Base-by-base conservation (phyloP, 2,329 filamentous ascomycete genomes). In the Penicillium concentricum region DNA sequence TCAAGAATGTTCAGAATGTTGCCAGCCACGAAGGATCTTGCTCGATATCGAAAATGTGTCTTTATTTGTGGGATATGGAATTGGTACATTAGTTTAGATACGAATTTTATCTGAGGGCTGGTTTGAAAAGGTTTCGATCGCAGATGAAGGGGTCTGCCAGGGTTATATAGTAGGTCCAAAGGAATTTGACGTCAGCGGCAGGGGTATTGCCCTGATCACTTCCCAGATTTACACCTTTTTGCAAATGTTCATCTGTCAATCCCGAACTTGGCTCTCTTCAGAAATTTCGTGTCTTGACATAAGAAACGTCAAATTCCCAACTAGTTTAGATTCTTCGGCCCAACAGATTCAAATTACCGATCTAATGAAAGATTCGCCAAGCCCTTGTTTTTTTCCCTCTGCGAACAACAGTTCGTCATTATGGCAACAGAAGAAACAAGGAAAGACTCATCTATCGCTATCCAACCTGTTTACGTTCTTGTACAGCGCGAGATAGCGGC, bases 1-100 rank as follows among this genome's bases (percentile, higher is more conserved):
- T 41, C 22, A 57, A 49, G 62, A 64, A 64, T 64, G 62, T 47
- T 55, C 38, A 46, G 61, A 62, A 64, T 64, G 62, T 50, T 58
- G 48, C 57, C 59, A 60, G 55, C 61, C 59, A 60, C 59, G 16
- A 50, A 32, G 38, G 50, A 42, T 41, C 35, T 58, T 54, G 61
- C 30, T 38, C 43, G 43, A 38, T 6, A n/a, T 26, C 26, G n/a
- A 12, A 13, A 26, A 12, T 32, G 13, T 18, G 1, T 5, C 26
- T 26, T 52, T 51, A 30, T 22, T 41, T 5, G 35, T 39, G 15
- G 10, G 15, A 41, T 20, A 15, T 32, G n/a, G 9, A 5, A 28
- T 26, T 34, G 8, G 13, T 45, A 9, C 7, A 44, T 24, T 26
- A 8, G 10, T 15, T 32, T n/a, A 13, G 1, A 46, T 24, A 24